Evolutionary conservation across 2,329 filamentous ascomycete genomes (phyloP).

Genomic region (Chaetomiaceae sp.): DNA sequence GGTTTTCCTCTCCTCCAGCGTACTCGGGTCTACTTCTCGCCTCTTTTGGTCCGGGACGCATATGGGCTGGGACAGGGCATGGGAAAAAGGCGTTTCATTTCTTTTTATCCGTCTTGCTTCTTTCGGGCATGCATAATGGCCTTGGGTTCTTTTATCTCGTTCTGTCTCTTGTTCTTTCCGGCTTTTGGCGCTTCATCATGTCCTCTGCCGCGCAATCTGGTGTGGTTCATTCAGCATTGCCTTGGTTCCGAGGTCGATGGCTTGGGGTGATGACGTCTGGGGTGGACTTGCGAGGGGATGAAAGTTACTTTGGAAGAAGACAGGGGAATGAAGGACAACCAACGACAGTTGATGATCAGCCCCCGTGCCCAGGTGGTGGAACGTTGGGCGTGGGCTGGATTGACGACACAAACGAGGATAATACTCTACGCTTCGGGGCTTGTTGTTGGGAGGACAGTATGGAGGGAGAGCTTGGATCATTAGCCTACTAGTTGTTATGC

Average conservation of each 20-base stretch:
- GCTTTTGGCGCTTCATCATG: not conserved
- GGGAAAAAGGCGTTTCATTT: slow-evolving; percentile 9
- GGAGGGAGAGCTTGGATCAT: not conserved
- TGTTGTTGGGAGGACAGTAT: not conserved
- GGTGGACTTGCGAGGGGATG: not conserved
- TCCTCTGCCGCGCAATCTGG: not conserved
- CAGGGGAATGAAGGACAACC: not conserved
- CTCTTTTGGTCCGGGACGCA: not conserved
- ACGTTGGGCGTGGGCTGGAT: not conserved
- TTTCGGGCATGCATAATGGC: not conserved
- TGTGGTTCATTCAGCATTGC: not conserved
- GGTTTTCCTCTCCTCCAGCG: not conserved
- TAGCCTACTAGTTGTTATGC: slow-evolving; percentile 4
- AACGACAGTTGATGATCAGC: too few species aligned
- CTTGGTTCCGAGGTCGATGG: not conserved
- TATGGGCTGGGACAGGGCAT: not conserved
- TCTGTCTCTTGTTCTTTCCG: not conserved
- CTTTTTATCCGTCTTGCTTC: not conserved
- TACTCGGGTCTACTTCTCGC: not conserved
- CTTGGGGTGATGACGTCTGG: not conserved
- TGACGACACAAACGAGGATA: too few species aligned
- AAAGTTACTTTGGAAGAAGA: slow-evolving; percentile 1
- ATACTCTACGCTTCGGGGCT: too few species aligned
- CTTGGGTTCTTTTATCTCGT: not conserved
- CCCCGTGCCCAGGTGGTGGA: too few species aligned